Evolutionary conservation across 805 yeast species (phyloP).

Genomic region (Cyberlindnera maclurae): DNA sequence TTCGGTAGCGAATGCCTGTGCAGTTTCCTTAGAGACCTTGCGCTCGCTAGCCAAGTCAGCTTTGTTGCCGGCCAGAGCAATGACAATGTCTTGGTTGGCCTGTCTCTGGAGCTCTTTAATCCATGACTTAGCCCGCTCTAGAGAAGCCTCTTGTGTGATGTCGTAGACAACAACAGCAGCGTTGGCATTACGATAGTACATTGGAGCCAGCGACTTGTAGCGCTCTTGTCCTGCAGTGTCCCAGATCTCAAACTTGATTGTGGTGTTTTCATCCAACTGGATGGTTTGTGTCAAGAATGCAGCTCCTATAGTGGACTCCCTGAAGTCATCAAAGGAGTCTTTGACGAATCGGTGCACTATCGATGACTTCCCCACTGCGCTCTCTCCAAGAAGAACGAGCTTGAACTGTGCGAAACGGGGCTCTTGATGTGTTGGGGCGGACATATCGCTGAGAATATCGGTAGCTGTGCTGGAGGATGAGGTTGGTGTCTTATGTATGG

Average conservation of each 20-base stretch:
- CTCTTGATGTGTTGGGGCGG: constrained; percentile 7
- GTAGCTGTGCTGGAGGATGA: too few relatives aligned
- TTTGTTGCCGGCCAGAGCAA: constrained; percentile 75
- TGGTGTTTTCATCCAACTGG: constrained; percentile 42
- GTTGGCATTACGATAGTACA: constrained; percentile 77
- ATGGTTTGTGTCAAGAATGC: constrained; percentile 71
- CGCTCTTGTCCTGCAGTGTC: constrained; percentile 86
- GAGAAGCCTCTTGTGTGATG: constrained; percentile 57
- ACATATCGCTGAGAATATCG: constrained; percentile 1
- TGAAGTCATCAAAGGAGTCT: constrained; percentile 62
- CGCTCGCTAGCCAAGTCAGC: constrained; percentile 50
- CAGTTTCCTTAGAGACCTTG: constrained; percentile 35
- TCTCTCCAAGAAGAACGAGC: constrained; percentile 56
- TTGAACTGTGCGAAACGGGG: constrained; percentile 46
- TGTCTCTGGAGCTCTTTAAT: constrained; percentile 67
- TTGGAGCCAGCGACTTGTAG: constrained; percentile 70
- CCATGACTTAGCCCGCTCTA: constrained; percentile 69
- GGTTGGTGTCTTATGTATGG: too few relatives aligned
- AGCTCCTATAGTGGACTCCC: constrained; percentile 82
- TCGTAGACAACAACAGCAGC: constrained; percentile 77
- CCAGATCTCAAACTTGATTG: constrained; percentile 75
- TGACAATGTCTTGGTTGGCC: constrained; percentile 53
- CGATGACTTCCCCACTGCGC: constrained; percentile 65
- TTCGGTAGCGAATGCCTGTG: constrained; percentile 49
- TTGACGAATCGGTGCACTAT: constrained; percentile 65